Base-by-base conservation (phyloP, 768 basidiomycete genomes). In the Daedaleopsis sinensis region DNA sequence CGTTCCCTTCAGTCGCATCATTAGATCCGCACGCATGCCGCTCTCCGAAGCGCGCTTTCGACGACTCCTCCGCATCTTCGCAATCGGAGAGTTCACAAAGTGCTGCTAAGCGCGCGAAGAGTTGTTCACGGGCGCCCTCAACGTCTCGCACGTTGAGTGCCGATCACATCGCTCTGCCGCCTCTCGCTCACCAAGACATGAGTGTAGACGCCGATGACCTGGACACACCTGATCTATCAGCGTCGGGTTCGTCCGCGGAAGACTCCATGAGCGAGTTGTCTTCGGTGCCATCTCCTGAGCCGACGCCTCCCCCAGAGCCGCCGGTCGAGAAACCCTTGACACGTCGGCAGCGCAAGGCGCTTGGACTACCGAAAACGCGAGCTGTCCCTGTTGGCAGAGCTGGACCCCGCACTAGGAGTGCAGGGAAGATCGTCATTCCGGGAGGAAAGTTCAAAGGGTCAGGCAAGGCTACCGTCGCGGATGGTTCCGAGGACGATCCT, bases 321-420 rank as follows among this genome's bases (percentile, higher is more conserved):
- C 65, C 71, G 6, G 60, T 63, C 5, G 75, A 77, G 64, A 79
- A 74, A 49, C 79, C 78, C 7, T 56, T 93, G 49, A 93, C 90
- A 8, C 76, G 87, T 51, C 76, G 90, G 21, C 84, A 93, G 73
- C 79, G 88, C 37, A 92, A 87, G 74, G 78, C 77, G n/a, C 77
- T 88, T 12, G 88, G 88, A 1, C 70, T 92, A 46, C 89, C 89
- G 0, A 90, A 86, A 70, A 69, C 78, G 0, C 77, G 82, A 5
- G 38, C 76, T 9, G 77, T 71, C 5, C 67, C 74, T 15, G 68
- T 68, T 9, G 70, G 67, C 35, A 53, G 56, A 18, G 57, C 55
- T 18, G 54, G 52, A 5, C 64, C 65, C 23, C 69, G 70, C 57
- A 61, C 67, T 19, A 67, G 69, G 39, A 71, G 79, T 55, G 81